A percentile compares a stretch with the other conserved stretches of the same genome.
phyloP scores from a whole-genome alignment of 176 grass and related monocot species.

The Aegilops bicornis region DNA sequence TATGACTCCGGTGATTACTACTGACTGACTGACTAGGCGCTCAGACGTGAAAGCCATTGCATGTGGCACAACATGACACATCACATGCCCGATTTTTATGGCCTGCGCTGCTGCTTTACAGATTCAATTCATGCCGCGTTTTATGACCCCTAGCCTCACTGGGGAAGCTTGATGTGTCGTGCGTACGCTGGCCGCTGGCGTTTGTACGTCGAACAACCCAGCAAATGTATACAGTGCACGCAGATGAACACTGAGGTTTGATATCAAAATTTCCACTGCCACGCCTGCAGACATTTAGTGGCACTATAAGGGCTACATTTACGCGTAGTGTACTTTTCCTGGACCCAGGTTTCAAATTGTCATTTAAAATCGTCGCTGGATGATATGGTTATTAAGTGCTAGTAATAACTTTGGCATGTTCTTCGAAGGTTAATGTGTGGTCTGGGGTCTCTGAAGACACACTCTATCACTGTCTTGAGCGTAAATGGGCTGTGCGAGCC shows the following conservation, averaged over 20 bases:
- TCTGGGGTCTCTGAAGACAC: not conserved
- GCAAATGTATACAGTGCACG: not conserved
- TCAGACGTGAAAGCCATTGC: not conserved
- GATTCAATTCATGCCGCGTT: not conserved
- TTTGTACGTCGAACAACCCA: not conserved
- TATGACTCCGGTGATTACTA: not conserved
- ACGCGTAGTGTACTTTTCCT: slow-evolving; percentile 1
- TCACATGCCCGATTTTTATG: not conserved
- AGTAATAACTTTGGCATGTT: not conserved
- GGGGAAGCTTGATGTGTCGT: not conserved
- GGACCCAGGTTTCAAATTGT: not conserved
- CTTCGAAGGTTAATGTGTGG: not conserved
- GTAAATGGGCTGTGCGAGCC: not conserved
- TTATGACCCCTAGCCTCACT: not conserved
- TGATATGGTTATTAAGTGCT: not conserved
- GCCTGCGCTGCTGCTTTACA: not conserved
- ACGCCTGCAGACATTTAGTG: not conserved
- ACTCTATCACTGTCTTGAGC: not conserved
- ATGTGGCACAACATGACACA: not conserved
- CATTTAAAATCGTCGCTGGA: not conserved
- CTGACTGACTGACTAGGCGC: not conserved
- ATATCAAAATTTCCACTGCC: not conserved
- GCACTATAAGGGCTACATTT: not conserved
- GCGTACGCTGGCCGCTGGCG: not conserved
- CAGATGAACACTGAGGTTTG: not conserved